Conservation (phyloP, 495 filamentous ascomycete genomes). For the Xylaria longipes region DNA sequence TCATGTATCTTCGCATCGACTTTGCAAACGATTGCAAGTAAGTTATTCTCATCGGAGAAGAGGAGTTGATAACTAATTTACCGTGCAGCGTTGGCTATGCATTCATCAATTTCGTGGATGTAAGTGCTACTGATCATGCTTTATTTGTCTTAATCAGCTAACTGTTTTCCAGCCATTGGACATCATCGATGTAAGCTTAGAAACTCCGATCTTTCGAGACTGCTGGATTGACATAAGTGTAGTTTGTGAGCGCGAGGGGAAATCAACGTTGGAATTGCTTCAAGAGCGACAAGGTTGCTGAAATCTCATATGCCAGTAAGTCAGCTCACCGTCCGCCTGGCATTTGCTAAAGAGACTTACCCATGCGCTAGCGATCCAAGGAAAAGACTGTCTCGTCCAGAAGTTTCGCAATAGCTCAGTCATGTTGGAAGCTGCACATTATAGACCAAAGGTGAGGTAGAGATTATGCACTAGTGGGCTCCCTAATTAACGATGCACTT, state of each 20-base stretch:
- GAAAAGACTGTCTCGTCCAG: slow-evolving; percentile 84
- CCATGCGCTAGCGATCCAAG: slow-evolving; percentile 74
- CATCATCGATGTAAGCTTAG: slow-evolving; percentile 68
- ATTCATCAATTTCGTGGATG: slow-evolving; percentile 90
- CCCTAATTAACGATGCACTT: background rate
- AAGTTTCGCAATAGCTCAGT: slow-evolving; percentile 97
- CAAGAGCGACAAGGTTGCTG: slow-evolving; percentile 82
- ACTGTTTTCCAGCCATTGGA: slow-evolving; percentile 63
- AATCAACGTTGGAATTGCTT: slow-evolving; percentile 83
- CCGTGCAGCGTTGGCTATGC: slow-evolving; percentile 87
- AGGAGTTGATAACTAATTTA: slow-evolving; percentile 34
- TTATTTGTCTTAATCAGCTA: slow-evolving; percentile 36
- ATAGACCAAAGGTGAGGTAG: slow-evolving; percentile 77
- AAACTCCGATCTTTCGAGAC: background rate
- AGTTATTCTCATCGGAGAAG: slow-evolving; percentile 37
- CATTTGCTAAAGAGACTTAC: slow-evolving; percentile 24
- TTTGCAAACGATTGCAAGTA: slow-evolving; percentile 91
- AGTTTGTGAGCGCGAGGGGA: slow-evolving; percentile 77
- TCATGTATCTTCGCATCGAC: slow-evolving; percentile 94
- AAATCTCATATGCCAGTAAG: slow-evolving; percentile 93
- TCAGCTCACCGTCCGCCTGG: slow-evolving; percentile 27
- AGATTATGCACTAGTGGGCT: background rate
- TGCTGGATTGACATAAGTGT: slow-evolving; percentile 42
- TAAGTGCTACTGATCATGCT: slow-evolving; percentile 6
- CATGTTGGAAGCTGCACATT: slow-evolving; percentile 82